Evolutionary conservation across 371 early-diverging fungal genomes (phyloP), one percentile per base, ranked within the genome.

Genomic region (Batrachochytrium dendrobatidis): DNA sequence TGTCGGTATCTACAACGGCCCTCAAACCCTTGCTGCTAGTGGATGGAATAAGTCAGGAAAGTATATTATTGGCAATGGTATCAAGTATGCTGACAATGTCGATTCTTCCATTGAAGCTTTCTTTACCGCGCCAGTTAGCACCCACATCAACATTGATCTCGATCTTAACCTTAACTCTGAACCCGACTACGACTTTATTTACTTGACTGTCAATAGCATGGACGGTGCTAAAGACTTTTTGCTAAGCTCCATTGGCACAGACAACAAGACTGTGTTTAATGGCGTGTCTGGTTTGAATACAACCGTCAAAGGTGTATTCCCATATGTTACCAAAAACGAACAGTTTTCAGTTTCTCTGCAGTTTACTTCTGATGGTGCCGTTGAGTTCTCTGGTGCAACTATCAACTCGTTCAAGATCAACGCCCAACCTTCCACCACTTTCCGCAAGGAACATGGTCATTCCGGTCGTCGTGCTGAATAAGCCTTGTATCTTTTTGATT

Each of bases 81-180:
- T 5, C 22, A 25, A 25, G 29, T 62, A 66, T 45, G 55, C 45
- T 34, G 32, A 59, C 53, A 53, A 58, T 34, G 32, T 44, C 35
- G 50, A 61, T 59, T 31, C 79, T 0, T 61, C 78, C 26, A 58
- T 85, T 26, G 53, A 52, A 15, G 75, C 86, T 64, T 69, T 71
- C 8, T 26, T 60, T 7, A 64, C 57, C 39, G 46, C 84, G 12
- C 74, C 77, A 25, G 77, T 80, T 22, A 74, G 65, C 31, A 33
- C 75, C 24, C 76, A 81, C 26, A 75, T 64, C 1, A 49, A 57
- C 30, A 59, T 90, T 7, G 53, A 66, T 4, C 67, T 88, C 30
- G 57, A 64, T 31, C 86, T 78, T 66, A 65, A 62, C 24, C 85
- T 83, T 20, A 33, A 45, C 55, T 30, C 51, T 3, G 51, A 51